These are phyloP conservation scores for Mollisia scopiformis DNA, from an alignment of 2,329 filamentous ascomycete species.

Conservation along the genomic window DNA sequence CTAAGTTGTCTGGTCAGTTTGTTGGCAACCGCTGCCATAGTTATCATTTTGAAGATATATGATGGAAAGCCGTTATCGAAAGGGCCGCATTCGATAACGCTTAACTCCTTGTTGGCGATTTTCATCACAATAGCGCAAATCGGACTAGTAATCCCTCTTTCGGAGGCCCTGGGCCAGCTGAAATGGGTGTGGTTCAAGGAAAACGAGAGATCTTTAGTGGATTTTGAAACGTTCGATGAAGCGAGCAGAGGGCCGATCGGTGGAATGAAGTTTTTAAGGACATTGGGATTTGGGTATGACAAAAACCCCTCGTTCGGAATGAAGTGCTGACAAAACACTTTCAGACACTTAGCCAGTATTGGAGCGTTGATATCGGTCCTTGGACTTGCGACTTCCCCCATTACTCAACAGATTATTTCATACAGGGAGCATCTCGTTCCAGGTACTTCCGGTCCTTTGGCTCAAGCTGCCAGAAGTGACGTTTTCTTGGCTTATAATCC, in stretches of 20 bases:
- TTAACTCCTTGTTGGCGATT: constrained; percentile 39
- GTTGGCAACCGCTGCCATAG: constrained; percentile 38
- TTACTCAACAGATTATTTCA: constrained; percentile 36
- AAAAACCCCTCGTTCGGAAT: not conserved
- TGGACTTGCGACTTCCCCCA: constrained; percentile 34
- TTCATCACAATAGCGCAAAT: constrained; percentile 36
- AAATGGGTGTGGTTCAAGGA: constrained; percentile 40
- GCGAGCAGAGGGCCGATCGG: constrained; percentile 39
- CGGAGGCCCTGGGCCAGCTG: constrained; percentile 37
- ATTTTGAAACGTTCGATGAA: constrained; percentile 38
- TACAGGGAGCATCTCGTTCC: constrained; percentile 25
- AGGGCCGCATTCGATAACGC: constrained; percentile 38
- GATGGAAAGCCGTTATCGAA: constrained; percentile 34
- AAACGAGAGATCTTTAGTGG: constrained; percentile 31
- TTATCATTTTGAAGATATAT: constrained; percentile 36
- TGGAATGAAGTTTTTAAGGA: constrained; percentile 33
- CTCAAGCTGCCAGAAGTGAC: not conserved
- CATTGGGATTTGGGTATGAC: constrained; percentile 2
- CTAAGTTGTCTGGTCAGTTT: constrained; percentile 34
- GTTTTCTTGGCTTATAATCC: not conserved
- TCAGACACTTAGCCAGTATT: constrained; percentile 26
- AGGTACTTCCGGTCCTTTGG: not conserved
- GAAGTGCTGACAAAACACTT: not conserved
- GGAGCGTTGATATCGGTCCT: constrained; percentile 35
- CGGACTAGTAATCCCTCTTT: constrained; percentile 35